Evolutionary conservation across 1,284 basidiomycete genomes (phyloP), one percentile per base, ranked within the genome.

Genomic region (Mrakiaceae sp.): DNA sequence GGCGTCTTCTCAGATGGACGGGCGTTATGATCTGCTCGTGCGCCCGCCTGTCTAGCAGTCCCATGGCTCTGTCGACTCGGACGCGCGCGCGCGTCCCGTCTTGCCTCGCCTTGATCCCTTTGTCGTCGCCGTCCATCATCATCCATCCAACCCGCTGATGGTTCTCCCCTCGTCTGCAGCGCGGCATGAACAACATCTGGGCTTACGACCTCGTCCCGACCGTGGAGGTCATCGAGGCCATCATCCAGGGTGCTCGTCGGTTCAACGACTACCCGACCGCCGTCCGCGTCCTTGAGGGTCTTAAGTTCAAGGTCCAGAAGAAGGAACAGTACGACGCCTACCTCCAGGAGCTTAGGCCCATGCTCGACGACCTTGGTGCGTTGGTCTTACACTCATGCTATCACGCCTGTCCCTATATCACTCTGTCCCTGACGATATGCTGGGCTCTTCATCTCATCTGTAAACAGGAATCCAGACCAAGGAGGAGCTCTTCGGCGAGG

Each of bases 181-280:
- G 95, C 67, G 95, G 95, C 58, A 82, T 98, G 71, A 98, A 98
- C 84, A 98, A 98, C 83, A 96, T 92, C 80, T 98, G 98, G 76
- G 90, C 95, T 1, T 95, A 98, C 78, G 95, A 98, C 78, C 84
- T 98, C 69, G 96, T 98, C 42, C 95, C 95, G 55, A 86, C 91
- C 8, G 85, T 90, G 57, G 80, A 83, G 66, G 92, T 98, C 71
- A 81, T 97, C 68, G 91, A 94, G 79, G 87, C 88, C 68, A 94
- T 94, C 52, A 81, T 98, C 69, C 84, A 86, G 67, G 92, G 93
- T 62, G 84, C 90, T 50, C 83, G 95, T 71, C 85, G 93, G 72
- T 92, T 97, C 70, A 89, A 98, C 79, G 93, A 97, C 82, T 98
- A 89, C 77, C 87, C 93, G 58, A 98, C 95, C 57, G 95, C 95